Base-by-base conservation (phyloP, 306 rosid genomes). In the Lathyrus aphaca region DNA sequence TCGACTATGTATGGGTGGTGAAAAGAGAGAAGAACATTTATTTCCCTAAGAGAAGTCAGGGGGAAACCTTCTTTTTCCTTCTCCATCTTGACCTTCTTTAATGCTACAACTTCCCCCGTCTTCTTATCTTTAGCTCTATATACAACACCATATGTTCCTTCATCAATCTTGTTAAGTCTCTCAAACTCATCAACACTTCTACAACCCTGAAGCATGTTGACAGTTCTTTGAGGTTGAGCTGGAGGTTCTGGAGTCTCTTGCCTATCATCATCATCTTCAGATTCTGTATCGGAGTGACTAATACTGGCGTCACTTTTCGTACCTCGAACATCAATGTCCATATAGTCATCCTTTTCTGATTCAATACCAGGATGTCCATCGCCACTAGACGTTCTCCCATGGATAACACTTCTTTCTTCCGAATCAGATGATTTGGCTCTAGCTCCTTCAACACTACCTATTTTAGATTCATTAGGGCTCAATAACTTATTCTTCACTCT, bases 51-150 rank as follows among this genome's bases (percentile, higher is more conserved):
- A 79, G 99, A 89, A 74, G 99, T 95, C 86, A 95, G 77, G 4
- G 99, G 99, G 69, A 95, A 95, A 61, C 99, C 99, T 81, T 95
- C 99, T 57, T 85, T 86, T 81, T 95, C 99, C 87, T 95, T 95
- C 83, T 95, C 99, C 99, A 95, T 95, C 77, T 95, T 95, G 72
- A 95, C 99, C 82, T 95, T 95, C 91, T 95, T 95, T 91, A 95
- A 81, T 3, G 99, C 99, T 32, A 95, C 97, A 84, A 91, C 66
- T 78, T 95, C 97, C 42, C 95, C 95, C 0, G 93, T 83, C 76
- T 86, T 91, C 83, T 87, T 95, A 82, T 95, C 97, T 81, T 55
- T 87, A 23, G 99, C 99, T 76, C 99, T 91, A 76, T 95, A 95
- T 71, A 95, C 99, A 76, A 95, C 99, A 60, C 99, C 99, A 21